Evolutionary conservation across 768 basidiomycete species (phyloP).

Genomic region (Kwoniella botswanensis): DNA sequence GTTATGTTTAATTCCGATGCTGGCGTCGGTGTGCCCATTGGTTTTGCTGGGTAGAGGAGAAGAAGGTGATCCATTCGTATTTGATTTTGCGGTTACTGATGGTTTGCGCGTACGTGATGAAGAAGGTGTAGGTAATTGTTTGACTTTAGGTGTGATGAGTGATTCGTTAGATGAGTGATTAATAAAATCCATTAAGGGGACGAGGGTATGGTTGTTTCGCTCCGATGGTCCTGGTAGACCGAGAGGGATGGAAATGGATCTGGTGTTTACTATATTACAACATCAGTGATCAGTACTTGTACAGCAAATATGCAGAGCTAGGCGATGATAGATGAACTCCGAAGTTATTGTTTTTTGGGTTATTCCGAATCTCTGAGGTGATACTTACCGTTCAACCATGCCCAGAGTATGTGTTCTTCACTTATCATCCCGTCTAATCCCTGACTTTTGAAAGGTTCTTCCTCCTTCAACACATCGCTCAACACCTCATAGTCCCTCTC

Average conservation of each 20-base stretch:
- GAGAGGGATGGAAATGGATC: conserved; percentile 69
- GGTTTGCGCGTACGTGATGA: conserved; percentile 11
- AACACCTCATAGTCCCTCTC: conserved; percentile 42
- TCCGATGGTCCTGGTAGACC: conserved; percentile 62
- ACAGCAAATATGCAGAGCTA: background rate
- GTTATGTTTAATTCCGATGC: conserved; percentile 25
- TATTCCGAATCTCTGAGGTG: background rate
- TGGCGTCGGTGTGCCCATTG: conserved; percentile 3
- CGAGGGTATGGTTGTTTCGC: conserved; percentile 79
- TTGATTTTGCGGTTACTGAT: conserved; percentile 57
- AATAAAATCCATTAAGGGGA: conserved; percentile 88
- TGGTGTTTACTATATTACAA: conserved; percentile 75
- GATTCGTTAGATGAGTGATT: conserved; percentile 66
- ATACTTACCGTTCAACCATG: conserved; percentile 81
- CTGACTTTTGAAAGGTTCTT: conserved; percentile 32
- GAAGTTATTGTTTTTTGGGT: too few species aligned
- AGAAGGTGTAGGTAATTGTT: conserved; percentile 59
- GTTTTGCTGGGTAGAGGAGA: conserved; percentile 63
- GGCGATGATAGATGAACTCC: too few species aligned
- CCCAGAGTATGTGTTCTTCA: conserved; percentile 74
- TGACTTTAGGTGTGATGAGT: conserved; percentile 36
- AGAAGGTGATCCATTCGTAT: conserved; percentile 26
- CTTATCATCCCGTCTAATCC: conserved; percentile 30
- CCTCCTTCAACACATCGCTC: conserved; percentile 19
- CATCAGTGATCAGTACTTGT: background rate